Conservation (phyloP, 2,329 filamentous ascomycete genomes). For the Hirsutella thompsonii region DNA sequence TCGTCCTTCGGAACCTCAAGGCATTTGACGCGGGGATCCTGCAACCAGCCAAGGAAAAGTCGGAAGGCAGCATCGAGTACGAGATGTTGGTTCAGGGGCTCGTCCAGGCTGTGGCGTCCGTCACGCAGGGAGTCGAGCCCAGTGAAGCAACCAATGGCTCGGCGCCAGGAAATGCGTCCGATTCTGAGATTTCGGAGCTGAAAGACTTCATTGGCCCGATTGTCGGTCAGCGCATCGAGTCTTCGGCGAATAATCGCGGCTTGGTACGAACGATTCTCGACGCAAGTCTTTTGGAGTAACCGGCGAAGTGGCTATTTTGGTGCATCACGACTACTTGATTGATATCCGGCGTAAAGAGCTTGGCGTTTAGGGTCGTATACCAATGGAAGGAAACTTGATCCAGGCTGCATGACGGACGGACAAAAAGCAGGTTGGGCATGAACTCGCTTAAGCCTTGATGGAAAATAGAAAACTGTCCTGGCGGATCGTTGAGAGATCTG, state of each 20-base stretch:
- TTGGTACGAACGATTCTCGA: slow-evolving; percentile 40
- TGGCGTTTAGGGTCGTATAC: slow-evolving; percentile 11
- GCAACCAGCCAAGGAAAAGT: slow-evolving; percentile 37
- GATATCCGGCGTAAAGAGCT: slow-evolving; percentile 8
- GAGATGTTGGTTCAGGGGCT: slow-evolving; percentile 44
- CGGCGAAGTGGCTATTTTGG: not conserved
- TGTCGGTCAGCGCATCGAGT: slow-evolving; percentile 34
- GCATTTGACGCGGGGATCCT: slow-evolving; percentile 40
- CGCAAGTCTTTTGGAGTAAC: slow-evolving; percentile 34
- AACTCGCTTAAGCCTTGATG: too few relatives aligned
- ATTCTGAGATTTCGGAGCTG: slow-evolving; percentile 30
- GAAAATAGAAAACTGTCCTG: too few relatives aligned
- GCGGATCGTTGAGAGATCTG: too few relatives aligned
- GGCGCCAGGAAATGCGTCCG: slow-evolving; percentile 22
- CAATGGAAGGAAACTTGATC: not conserved
- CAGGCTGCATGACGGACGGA: not conserved
- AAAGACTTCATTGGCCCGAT: slow-evolving; percentile 42
- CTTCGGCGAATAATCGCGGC: slow-evolving; percentile 31
- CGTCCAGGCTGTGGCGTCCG: slow-evolving; percentile 35
- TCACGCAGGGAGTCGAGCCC: slow-evolving; percentile 21
- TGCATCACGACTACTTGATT: not conserved
- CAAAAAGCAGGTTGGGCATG: too few relatives aligned
- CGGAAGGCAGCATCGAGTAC: slow-evolving; percentile 35
- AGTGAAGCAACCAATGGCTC: slow-evolving; percentile 18
- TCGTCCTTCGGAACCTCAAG: slow-evolving; percentile 43